Base-by-base conservation (phyloP, 495 filamentous ascomycete species). In the Paragyromitra xinjiangensis region DNA sequence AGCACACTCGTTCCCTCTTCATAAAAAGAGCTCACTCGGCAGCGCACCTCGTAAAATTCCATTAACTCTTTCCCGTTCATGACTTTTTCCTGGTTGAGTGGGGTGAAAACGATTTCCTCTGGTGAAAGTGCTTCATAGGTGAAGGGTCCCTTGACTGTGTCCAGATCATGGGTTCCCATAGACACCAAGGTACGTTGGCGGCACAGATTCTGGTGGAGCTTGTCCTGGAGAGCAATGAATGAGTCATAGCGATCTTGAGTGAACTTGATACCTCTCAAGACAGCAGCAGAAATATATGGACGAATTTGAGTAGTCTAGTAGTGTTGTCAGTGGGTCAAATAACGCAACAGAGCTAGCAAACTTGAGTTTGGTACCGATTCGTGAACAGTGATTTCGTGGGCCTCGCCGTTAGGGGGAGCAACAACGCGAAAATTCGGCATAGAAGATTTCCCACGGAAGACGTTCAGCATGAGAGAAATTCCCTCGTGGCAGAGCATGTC, bases 401-500 rank as follows among this genome's bases (percentile, higher is more conserved):
- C 83, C 83, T 95, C 87, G 59, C 92, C 92, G 80, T 88, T 88
- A 12, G 90, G 85, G 0, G 94, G 92, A 64, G 91, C 85, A 58
- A 88, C 87, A 63, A 96, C 84, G 83, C 85, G 88, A 85, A 92
- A 98, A 71, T 93, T 92, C 75, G 95, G 96, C 55, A 93, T 86
- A 16, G 87, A 83, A 64, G 88, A 85, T 77, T 90, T 91, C 64
- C 89, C 92, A 68, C 91, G 85, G 91, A 98, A 99, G 84, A 99
- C 92, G 82, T 97, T 97, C 69, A 99, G 88, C 89, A 95, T 95
- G 80, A 97, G 88, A 64, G 93, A 91, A 83, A 99, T 96, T 61
- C 95, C 95, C 85, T 99, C 95, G 85, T 98, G 97, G 83, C 95
- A 99, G 39, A 99, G 90, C 90, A 98, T 91, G 82, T 99, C 95